Evolutionary conservation across 441 rosid genomes (phyloP), one percentile per base, ranked within the genome.

Genomic region (Jatropha podagrica): DNA sequence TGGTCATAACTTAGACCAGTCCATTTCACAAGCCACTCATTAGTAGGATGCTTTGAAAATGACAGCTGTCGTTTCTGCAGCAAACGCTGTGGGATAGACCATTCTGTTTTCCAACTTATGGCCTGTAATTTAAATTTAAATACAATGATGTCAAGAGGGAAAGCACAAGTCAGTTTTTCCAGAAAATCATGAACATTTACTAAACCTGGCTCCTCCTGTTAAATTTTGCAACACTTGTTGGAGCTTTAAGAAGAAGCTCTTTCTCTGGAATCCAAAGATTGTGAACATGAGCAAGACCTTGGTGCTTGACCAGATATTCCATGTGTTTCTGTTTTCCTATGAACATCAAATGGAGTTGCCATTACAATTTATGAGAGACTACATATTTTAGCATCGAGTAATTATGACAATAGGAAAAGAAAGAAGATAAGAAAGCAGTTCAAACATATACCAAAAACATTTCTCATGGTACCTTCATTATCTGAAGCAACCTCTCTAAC

Each of bases 231-330:
- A 80, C 62, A 18, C 75, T 73, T 44, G 20, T 58, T 26, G 81
- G 78, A 63, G 83, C 82, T 67, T 80, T 74, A 51, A 69, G 32
- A 74, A 69, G 73, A 67, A 77, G 74, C 42, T 76, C 38, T 49
- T 44, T 73, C 61, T 84, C 86, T 65, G 82, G 64, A 62, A 83
- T 38, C 84, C 84, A 84, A 27, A 51, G 74, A 75, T 81, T 84
- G 72, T 84, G 83, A 72, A 79, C 73, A 79, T 79, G 86, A 41
- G 84, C 79, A 71, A 84, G 84, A 79, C 84, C 86, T 77, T 79
- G 69, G 74, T 81, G 81, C 69, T 84, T 79, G 42, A 84, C 84
- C 68, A 79, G 79, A 76, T 81, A 79, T 62, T 81, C 80, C 71
- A 74, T 79, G 71, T 51, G 74, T 73, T 40, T 76, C 72, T 37